Evolutionary conservation across 441 rosid species (phyloP).

Genomic region (Viola pubescens): DNA sequence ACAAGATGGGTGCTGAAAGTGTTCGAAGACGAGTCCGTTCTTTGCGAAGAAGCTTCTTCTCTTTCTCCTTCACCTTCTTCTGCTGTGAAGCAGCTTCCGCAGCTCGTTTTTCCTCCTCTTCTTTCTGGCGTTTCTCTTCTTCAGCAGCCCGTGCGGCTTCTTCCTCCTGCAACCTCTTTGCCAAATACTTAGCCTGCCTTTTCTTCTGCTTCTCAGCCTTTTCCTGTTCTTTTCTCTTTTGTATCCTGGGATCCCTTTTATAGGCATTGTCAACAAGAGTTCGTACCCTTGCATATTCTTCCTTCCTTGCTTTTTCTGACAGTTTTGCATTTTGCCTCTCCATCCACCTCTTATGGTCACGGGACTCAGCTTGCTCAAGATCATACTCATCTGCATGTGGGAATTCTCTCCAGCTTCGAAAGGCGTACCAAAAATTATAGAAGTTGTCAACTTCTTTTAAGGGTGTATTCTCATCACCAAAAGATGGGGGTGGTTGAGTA

Average conservation of each 20-base stretch:
- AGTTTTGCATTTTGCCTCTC: conserved; percentile 92
- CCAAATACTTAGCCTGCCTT: conserved; percentile 69
- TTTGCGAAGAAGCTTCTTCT: conserved; percentile 84
- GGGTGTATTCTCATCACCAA: conserved; percentile 61
- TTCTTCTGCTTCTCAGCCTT: conserved; percentile 86
- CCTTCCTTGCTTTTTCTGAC: conserved; percentile 82
- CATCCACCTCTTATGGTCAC: conserved; percentile 98
- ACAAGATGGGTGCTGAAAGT: conserved; percentile 52
- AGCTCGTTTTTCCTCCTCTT: conserved; percentile 69
- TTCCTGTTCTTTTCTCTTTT: conserved; percentile 74
- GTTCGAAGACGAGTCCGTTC: conserved; percentile 82
- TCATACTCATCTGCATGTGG: conserved; percentile 98
- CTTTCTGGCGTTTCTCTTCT: conserved; percentile 70
- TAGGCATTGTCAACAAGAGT: conserved; percentile 87
- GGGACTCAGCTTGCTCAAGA: conserved; percentile 89
- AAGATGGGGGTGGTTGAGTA: conserved; percentile 57
- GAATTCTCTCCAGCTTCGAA: conserved; percentile 96
- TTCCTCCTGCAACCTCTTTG: conserved; percentile 82
- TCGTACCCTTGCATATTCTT: conserved; percentile 80
- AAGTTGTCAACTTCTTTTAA: conserved; percentile 71
- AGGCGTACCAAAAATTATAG: conserved; percentile 84
- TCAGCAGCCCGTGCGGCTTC: conserved; percentile 78
- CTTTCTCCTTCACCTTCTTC: conserved; percentile 80
- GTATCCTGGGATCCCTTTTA: conserved; percentile 78
- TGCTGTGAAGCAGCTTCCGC: conserved; percentile 81